phyloP scores from a whole-genome alignment of 2,329 filamentous ascomycete species.

The Myriosclerotinia duriaeana region DNA sequence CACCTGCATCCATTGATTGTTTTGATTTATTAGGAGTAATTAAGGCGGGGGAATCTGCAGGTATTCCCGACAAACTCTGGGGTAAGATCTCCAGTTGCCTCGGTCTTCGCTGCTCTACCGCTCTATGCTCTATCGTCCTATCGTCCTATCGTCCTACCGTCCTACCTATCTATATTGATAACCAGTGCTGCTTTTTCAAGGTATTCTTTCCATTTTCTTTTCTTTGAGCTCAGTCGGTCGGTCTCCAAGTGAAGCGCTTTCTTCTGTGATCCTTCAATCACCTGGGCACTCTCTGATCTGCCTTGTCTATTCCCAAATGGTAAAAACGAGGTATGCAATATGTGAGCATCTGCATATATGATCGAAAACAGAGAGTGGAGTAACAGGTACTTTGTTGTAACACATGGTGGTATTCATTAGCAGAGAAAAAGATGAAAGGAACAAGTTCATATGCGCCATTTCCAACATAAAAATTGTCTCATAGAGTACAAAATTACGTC shows the following conservation, averaged over 20 bases:
- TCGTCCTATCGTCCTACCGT: too few relatives aligned
- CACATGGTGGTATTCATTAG: conserved; percentile 19
- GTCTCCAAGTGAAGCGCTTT: too few relatives aligned
- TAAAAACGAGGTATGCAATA: background rate
- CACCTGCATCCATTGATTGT: background rate
- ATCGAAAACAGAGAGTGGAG: background rate
- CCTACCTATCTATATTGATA: background rate
- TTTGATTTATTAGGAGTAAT: background rate
- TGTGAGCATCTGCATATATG: conserved; percentile 16
- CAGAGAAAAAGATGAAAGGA: background rate
- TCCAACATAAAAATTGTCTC: conserved; percentile 29
- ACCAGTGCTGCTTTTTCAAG: background rate
- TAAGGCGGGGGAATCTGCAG: conserved; percentile 8
- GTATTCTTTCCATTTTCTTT: too few relatives aligned
- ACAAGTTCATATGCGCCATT: conserved; percentile 27
- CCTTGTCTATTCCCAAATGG: background rate
- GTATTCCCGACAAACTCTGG: conserved; percentile 26
- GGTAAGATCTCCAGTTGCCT: conserved; percentile 22
- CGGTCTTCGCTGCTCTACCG: background rate
- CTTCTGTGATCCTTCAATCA: too few relatives aligned
- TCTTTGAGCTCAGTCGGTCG: too few relatives aligned
- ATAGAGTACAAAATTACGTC: conserved; percentile 25
- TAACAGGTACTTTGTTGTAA: background rate
- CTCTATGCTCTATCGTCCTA: too few relatives aligned
- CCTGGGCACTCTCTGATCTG: too few relatives aligned